Evolutionary conservation across 2,329 filamentous ascomycete species (phyloP), one percentile per base, ranked within the genome.

Genomic region (Ambrosiella cleistominuta): DNA sequence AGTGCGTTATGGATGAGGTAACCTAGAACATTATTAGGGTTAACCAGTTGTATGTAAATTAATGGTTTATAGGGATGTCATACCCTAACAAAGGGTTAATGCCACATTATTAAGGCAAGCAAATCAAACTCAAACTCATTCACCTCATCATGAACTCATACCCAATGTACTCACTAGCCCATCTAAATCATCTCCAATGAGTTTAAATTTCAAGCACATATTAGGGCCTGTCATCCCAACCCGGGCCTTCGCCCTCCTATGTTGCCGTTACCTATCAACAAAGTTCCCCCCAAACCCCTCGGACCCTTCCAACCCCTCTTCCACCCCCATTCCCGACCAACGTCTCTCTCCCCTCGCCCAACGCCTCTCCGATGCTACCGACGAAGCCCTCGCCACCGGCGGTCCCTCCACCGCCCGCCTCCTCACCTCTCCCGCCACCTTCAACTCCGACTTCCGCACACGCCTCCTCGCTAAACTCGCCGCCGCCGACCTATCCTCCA

Each of bases 361-460:
- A 42, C 77, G 79, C 13, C 71, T 85, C 7, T 71, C 79, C 60
- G 73, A 83, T 64, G 80, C 81, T 1, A 83, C 81, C 1, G 81
- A 84, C 63, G 79, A 83, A 57, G 78, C 75, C 1, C 69, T 85
- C 0, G 64, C 80, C 36, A 76, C 74, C 1, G 80, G 79, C 38
- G 80, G 80, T n/a, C 8, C 15, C 6, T 51, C 47, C 17, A 70
- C 71, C 58, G 75, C 79, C 11, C 80, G 80, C n/a, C 73, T 73
- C 47, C 76, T 74, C 35, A 78, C 80, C 4, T 69, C 83, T 19
- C 74, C 81, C 64, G 78, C 44, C 15, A 83, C 60, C 5, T 83
- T 85, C 68, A 80, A 78, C 39, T 75, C 80, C 6, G 80, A 82
- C 63, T 70, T 85, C 36, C 83, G 83, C 63, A 70, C 74, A 57